phyloP scores from a whole-genome alignment of 2,329 filamentous ascomycete genomes.

The Boeremia exigua region DNA sequence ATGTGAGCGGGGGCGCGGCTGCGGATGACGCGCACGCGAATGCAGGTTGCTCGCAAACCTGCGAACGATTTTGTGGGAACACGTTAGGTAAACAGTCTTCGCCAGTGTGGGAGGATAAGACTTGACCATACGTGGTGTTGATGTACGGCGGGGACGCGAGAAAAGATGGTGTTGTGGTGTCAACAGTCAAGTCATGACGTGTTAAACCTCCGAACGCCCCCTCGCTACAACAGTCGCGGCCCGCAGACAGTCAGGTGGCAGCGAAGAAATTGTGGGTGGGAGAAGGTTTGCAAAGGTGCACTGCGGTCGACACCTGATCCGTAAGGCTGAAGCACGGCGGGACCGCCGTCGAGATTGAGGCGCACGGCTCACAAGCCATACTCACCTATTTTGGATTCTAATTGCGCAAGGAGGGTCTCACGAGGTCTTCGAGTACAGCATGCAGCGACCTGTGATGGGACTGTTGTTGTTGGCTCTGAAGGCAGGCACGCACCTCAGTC shows the following conservation, averaged over 20 bases:
- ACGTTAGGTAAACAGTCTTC: not conserved
- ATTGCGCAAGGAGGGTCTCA: slow-evolving; percentile 27
- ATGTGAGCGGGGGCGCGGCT: not conserved
- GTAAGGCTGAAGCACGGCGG: slow-evolving; percentile 40
- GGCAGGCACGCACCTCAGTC: slow-evolving; percentile 31
- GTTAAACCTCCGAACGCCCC: slow-evolving; percentile 11
- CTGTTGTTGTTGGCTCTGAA: slow-evolving; percentile 13
- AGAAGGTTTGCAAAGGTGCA: not conserved
- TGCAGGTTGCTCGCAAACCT: not conserved
- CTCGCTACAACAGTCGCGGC: slow-evolving; percentile 12
- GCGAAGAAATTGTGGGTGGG: slow-evolving; percentile 1
- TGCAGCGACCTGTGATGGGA: slow-evolving; percentile 22
- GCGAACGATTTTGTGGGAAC: not conserved
- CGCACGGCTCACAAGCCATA: slow-evolving; percentile 26
- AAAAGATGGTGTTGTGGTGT: slow-evolving; percentile 9
- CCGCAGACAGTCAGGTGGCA: slow-evolving; percentile 9
- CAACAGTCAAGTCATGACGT: slow-evolving; percentile 10
- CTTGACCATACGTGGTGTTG: slow-evolving; percentile 21
- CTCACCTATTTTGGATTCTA: slow-evolving; percentile 19
- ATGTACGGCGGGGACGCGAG: slow-evolving; percentile 8
- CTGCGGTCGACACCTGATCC: slow-evolving; percentile 25
- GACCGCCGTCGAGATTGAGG: slow-evolving; percentile 7
- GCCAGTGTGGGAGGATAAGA: slow-evolving; percentile 23
- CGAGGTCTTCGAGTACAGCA: slow-evolving; percentile 24
- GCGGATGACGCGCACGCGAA: slow-evolving; percentile 1